Base-by-base conservation (phyloP, 208 protist species). In the Crithidia expoeki region DNA sequence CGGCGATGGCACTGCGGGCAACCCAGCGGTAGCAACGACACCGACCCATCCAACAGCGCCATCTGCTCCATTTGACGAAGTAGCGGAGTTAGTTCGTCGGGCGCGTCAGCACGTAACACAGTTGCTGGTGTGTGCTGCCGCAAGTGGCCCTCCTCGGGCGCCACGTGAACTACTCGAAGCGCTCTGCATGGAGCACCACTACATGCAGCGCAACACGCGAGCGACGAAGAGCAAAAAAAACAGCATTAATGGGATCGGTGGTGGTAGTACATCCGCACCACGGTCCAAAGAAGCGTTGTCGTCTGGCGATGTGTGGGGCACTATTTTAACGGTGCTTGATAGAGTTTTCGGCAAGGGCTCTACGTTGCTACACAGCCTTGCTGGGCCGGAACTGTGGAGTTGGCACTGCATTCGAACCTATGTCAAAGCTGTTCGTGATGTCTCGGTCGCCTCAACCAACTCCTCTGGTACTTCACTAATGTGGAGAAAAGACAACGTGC, bases 401-500 rank as follows among this genome's bases (percentile, higher is more conserved):
- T 76, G 70, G 70, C 52, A 65, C 38, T 76, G 70, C 70, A 59
- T 69, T 25, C 9, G 61, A 25, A 62, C 34, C 3, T 76, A 76
- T 55, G 38, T 76, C 62, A 27, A 40, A 28, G 16, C 50, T 19
- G 68, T 55, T 21, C 19, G n/a, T n/a, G n/a, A n/a, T n/a, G n/a
- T n/a, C n/a, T n/a, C n/a, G n/a, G n/a, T n/a, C n/a, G n/a, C n/a
- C n/a, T n/a, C n/a, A n/a, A n/a, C n/a, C n/a, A n/a, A n/a, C n/a
- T n/a, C n/a, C n/a, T n/a, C n/a, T n/a, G n/a, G n/a, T n/a, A n/a
- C n/a, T n/a, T n/a, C n/a, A n/a, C n/a, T n/a, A n/a, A n/a, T n/a
- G n/a, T n/a, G n/a, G n/a, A n/a, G 23, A 12, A 36, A 3, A 2
- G 3, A 40, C 36, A 5, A 14, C 36, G 12, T 12, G 9, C 28